phyloP scores from a whole-genome alignment of 176 grass and related monocot species.

The Bolboschoenus planiculmis region DNA sequence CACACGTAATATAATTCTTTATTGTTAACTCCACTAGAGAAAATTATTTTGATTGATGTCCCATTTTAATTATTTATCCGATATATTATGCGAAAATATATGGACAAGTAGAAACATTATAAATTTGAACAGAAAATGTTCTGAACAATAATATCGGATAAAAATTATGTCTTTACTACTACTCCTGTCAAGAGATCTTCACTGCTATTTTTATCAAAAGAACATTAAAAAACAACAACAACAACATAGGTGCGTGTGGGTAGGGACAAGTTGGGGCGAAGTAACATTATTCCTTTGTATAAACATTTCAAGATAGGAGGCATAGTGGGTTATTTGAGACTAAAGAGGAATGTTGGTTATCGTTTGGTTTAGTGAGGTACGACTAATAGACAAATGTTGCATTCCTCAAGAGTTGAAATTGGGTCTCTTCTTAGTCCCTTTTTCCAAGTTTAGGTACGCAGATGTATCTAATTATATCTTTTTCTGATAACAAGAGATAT shows the following conservation, averaged over 20 bases:
- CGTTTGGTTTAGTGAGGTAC: conserved; percentile 16
- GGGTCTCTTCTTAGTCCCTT: not conserved
- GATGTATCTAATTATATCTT: conserved; percentile 9
- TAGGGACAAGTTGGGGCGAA: not conserved
- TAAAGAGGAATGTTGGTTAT: not conserved
- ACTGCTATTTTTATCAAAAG: not conserved
- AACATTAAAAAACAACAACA: not conserved
- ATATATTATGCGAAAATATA: not conserved
- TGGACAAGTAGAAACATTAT: not conserved
- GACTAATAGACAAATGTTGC: not conserved
- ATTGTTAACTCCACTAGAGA: not conserved
- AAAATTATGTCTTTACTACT: not conserved
- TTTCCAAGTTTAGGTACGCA: not conserved
- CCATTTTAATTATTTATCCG: not conserved
- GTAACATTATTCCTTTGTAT: conserved; percentile 2
- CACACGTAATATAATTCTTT: not conserved
- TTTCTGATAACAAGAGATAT: not conserved
- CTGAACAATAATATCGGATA: not conserved
- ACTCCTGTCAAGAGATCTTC: not conserved
- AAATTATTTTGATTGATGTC: not conserved
- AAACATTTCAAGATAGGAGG: not conserved
- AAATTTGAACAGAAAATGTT: not conserved
- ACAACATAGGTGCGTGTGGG: not conserved
- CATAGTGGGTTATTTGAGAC: not conserved
- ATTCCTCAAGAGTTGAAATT: not conserved